These are phyloP conservation scores for Colletotrichum musicola DNA, from an alignment of 2,329 filamentous ascomycete genomes.

Conservation along the genomic window DNA sequence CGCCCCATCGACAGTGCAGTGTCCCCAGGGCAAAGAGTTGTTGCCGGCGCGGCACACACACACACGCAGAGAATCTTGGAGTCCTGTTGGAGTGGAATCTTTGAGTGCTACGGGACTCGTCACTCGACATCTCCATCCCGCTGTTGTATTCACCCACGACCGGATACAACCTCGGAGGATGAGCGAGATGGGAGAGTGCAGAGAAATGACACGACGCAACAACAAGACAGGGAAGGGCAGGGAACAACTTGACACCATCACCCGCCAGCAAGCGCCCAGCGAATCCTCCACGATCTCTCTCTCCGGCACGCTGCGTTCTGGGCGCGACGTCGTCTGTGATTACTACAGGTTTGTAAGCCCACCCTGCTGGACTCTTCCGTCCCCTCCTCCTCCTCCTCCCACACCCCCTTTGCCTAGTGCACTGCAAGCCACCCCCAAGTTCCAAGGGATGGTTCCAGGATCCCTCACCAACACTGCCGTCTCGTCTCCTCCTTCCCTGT, in stretches of 20 bases:
- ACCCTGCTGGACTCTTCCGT: not conserved
- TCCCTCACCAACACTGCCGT: conserved; percentile 8
- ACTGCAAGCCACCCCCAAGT: no score
- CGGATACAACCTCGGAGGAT: not conserved
- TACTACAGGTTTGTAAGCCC: conserved; percentile 23
- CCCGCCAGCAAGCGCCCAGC: conserved; percentile 11
- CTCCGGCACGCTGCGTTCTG: not conserved
- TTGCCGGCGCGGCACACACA: not conserved
- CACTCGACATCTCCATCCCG: no score
- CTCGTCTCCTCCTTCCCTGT: not conserved
- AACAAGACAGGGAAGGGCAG: not conserved
- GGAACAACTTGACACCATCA: not conserved
- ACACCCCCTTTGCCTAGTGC: no score
- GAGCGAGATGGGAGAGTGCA: not conserved
- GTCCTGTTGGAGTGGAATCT: no score
- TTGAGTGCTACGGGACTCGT: no score
- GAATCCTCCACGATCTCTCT: conserved; percentile 1
- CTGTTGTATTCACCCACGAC: no score
- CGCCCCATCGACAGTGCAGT: not conserved
- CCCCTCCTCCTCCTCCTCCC: not conserved
- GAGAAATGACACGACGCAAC: not conserved
- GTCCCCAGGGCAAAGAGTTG: not conserved
- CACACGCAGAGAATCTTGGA: no score
- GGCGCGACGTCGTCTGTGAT: conserved; percentile 9
- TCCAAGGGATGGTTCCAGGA: not conserved